These are phyloP conservation scores for Pythium aphanidermatum DNA, from an alignment of 352 stramenopile species.

Conservation along the genomic window DNA sequence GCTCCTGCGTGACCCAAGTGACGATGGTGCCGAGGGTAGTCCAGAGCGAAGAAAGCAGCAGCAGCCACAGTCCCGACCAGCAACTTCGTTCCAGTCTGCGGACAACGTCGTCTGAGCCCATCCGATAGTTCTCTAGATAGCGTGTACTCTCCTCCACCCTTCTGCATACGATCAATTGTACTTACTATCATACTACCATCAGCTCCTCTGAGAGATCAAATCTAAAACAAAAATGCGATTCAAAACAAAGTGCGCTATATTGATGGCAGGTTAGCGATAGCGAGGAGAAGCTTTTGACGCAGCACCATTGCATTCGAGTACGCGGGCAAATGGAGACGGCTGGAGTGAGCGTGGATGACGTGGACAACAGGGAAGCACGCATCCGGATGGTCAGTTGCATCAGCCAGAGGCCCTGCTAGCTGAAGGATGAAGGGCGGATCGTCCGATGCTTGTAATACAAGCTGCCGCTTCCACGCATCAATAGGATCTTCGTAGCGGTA, in stretches of 20 bases:
- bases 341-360: constrained; percentile 15
- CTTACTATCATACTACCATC: background rate
- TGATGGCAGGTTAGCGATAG: constrained; percentile 32
- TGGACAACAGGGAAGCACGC: constrained; percentile 56
- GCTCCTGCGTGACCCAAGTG: constrained; percentile 25
- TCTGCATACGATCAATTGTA: background rate
- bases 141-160: background rate
- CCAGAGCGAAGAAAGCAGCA: constrained; percentile 3
- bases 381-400: constrained; percentile 43
- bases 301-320: constrained; percentile 47
- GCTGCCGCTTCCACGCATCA: constrained; percentile 7
- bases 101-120: constrained; percentile 9
- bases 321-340: constrained; percentile 46
- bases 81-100: constrained; percentile 2
- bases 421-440: constrained; percentile 30
- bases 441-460: background rate
- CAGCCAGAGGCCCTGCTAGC: constrained; percentile 31
- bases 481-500: constrained; percentile 2
- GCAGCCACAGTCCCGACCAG: constrained; percentile 1
- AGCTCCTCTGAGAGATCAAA: too few relatives aligned
- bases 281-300: constrained; percentile 52
- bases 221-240: background rate
- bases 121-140: too few relatives aligned
- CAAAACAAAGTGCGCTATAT: background rate
- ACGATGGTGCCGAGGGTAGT: background rate